These are phyloP conservation scores for Blastomyces gilchristii DNA, from an alignment of 2,329 filamentous ascomycete species.

Conservation along the genomic window DNA sequence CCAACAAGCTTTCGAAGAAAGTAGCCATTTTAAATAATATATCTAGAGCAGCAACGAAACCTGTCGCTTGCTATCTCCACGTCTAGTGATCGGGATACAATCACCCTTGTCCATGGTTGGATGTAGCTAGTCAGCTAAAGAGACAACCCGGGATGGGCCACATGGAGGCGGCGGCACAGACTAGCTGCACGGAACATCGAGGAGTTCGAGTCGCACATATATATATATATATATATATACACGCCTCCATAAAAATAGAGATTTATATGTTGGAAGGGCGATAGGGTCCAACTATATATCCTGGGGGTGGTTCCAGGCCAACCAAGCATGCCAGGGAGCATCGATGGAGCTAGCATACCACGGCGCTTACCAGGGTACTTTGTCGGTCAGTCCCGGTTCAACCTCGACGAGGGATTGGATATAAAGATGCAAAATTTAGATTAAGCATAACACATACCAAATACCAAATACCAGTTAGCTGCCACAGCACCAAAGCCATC, in stretches of 20 bases:
- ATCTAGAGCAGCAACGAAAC: background rate
- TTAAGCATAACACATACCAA: background rate
- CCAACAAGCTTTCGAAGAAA: background rate
- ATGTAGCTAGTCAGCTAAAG: background rate
- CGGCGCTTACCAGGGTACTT: background rate
- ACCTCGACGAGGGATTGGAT: background rate
- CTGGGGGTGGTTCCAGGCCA: background rate
- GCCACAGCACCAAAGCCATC: background rate
- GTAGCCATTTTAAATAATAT: background rate
- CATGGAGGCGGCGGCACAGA: conserved; percentile 1
- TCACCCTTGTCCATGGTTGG: background rate
- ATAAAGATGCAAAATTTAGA: background rate
- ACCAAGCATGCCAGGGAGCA: conserved; percentile 1
- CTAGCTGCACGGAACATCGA: background rate
- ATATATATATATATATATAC: too few species aligned
- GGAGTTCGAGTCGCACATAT: background rate
- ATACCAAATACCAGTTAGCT: too few species aligned
- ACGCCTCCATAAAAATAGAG: too few species aligned
- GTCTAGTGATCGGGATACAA: background rate
- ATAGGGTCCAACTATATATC: background rate
- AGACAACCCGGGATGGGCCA: background rate
- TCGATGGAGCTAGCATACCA: background rate
- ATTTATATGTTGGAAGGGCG: background rate
- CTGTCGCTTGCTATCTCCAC: background rate
- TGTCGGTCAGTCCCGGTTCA: background rate